A percentile compares a stretch with the other conserved stretches of the same genome.
Evolutionary conservation across 2,329 filamentous ascomycete genomes (phyloP).

Genomic region (Apiospora pterosperma): DNA sequence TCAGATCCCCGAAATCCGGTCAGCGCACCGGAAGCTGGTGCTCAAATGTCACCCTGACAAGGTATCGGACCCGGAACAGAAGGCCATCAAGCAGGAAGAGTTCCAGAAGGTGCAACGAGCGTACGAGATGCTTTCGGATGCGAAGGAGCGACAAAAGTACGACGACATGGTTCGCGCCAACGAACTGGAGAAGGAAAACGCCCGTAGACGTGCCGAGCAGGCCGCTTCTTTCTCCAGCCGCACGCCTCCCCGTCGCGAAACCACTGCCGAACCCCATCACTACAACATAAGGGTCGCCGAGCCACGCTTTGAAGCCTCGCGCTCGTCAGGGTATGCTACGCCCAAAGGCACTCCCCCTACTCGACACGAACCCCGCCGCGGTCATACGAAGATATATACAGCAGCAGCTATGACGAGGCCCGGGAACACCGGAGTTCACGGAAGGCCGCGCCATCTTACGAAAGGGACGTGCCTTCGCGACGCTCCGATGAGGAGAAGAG

Average conservation of each 20-base stretch:
- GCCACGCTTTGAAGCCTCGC: background rate
- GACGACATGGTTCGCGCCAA: constrained; percentile 63
- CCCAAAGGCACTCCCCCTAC: constrained; percentile 4
- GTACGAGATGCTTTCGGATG: constrained; percentile 85
- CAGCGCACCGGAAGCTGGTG: constrained; percentile 79
- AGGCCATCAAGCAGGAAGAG: constrained; percentile 76
- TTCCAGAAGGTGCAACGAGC: constrained; percentile 92
- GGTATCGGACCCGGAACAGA: constrained; percentile 72
- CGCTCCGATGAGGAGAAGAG: constrained; percentile 30
- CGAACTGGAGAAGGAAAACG: constrained; percentile 40
- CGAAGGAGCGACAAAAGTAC: constrained; percentile 68
- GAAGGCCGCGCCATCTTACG: constrained; percentile 16
- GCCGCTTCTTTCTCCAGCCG: background rate
- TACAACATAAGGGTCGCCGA: constrained; percentile 4
- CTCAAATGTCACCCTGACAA: constrained; percentile 92
- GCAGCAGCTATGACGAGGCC: constrained; percentile 5
- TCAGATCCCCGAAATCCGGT: constrained; percentile 67
- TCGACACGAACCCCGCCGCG: constrained; percentile 7
- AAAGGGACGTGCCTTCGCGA: constrained; percentile 38
- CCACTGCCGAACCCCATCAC: background rate
- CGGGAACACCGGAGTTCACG: constrained; percentile 17
- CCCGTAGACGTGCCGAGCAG: constrained; percentile 10
- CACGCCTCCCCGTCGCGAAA: constrained; percentile 8
- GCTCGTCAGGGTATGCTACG: background rate
- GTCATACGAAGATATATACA: constrained; percentile 9